A percentile compares a stretch with the other conserved stretches of the same genome.
Conservation (phyloP, 1,284 basidiomycete species). For the Ganoderma boninense region DNA sequence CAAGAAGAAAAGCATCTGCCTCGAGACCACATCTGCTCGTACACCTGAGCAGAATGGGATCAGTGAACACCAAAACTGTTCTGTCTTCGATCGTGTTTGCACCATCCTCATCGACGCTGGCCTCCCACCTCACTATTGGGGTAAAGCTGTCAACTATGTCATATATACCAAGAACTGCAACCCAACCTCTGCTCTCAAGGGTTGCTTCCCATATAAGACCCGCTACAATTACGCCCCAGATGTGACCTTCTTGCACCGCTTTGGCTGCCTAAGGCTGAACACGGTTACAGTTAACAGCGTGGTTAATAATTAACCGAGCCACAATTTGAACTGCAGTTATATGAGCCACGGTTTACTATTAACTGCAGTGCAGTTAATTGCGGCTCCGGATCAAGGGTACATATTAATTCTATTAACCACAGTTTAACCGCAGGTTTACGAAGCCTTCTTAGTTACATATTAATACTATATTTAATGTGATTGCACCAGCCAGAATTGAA, state of each 20-base stretch:
- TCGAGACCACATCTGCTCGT: conserved; percentile 14
- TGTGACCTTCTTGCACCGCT: conserved; percentile 27
- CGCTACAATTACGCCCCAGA: conserved; percentile 40
- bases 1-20: conserved; percentile 9
- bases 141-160: conserved; percentile 45
- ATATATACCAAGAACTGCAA: conserved; percentile 44
- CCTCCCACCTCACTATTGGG: conserved; percentile 47
- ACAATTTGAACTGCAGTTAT: too few relatives aligned
- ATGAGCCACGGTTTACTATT: too few relatives aligned
- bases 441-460: too few relatives aligned
- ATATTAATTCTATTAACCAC: too few relatives aligned
- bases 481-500: too few relatives aligned
- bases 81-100: conserved; percentile 30
- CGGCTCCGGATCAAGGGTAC: too few relatives aligned
- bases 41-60: conserved; percentile 39
- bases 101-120: conserved; percentile 35
- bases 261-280: too few relatives aligned
- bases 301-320: too few relatives aligned
- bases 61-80: conserved; percentile 48
- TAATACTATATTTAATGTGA: too few relatives aligned
- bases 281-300: too few relatives aligned
- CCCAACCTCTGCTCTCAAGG: conserved; percentile 39
- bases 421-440: too few relatives aligned
- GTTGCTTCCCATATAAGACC: conserved; percentile 42
- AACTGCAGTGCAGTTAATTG: too few relatives aligned